These are phyloP conservation scores for Ceratocystis lukuohia DNA, from an alignment of 2,329 filamentous ascomycete species.

Conservation along the genomic window DNA sequence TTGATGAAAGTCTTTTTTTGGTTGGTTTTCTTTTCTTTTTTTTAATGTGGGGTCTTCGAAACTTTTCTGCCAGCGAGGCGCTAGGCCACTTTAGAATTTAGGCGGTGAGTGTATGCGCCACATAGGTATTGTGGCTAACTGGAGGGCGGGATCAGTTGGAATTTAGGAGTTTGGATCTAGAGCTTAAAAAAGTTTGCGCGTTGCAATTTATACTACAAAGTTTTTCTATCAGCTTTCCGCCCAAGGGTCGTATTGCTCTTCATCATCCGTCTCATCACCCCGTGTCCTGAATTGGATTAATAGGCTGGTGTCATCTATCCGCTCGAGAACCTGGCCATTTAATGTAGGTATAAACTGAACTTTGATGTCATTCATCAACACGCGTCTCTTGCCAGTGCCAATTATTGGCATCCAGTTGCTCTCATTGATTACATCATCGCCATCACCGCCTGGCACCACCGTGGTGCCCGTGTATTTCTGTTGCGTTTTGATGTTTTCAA, in stretches of 20 bases:
- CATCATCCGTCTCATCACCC: neutral
- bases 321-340: neutral
- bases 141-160: neutral
- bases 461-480: neutral
- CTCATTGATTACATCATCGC: neutral
- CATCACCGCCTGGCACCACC: neutral
- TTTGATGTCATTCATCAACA: neutral
- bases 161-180: neutral
- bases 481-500: neutral
- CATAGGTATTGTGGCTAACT: neutral
- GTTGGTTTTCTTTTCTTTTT: slow-evolving; percentile 9
- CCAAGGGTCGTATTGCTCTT: neutral
- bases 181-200: neutral
- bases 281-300: neutral
- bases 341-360: neutral
- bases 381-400: neutral
- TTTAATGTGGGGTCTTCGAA: slow-evolving; percentile 12
- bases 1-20: slow-evolving; percentile 1
- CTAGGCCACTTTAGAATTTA: neutral
- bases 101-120: neutral
- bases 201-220: no score
- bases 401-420: neutral
- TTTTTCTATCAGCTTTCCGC: no score
- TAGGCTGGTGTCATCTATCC: no score
- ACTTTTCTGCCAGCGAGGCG: slow-evolving; percentile 8